Evolutionary conservation across 805 yeast genomes (phyloP).

Genomic region (Yarrowia yakushimensis): DNA sequence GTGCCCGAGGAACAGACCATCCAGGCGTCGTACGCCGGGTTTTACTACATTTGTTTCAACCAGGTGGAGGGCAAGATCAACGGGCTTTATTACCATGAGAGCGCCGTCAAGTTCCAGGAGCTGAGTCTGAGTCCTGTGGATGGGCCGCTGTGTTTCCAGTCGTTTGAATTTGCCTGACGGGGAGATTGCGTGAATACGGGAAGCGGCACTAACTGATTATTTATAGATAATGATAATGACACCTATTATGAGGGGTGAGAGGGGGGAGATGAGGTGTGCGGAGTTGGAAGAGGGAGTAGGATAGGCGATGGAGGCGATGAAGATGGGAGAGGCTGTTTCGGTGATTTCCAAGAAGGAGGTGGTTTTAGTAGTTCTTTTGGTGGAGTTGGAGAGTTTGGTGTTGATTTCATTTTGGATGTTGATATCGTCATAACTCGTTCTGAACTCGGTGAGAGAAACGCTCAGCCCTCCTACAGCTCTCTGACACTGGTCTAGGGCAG

Average conservation of each 20-base stretch:
- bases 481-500: too few species aligned
- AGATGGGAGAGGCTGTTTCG: too few species aligned
- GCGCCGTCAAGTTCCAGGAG: slow-evolving; percentile 77
- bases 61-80: slow-evolving; percentile 68
- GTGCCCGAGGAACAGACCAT: slow-evolving; percentile 68
- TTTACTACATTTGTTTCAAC: slow-evolving; percentile 81
- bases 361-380: background rate
- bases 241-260: background rate
- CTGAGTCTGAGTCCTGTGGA: slow-evolving; percentile 58
- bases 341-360: background rate
- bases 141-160: slow-evolving; percentile 45
- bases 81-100: slow-evolving; percentile 78
- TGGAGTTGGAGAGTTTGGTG: too few species aligned
- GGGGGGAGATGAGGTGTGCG: background rate
- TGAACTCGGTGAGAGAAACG: too few species aligned
- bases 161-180: slow-evolving; percentile 37
- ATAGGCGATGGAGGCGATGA: too few species aligned
- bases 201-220: slow-evolving; percentile 10
- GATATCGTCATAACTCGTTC: too few species aligned
- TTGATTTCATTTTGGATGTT: too few species aligned
- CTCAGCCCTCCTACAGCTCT: too few species aligned
- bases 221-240: slow-evolving; percentile 20
- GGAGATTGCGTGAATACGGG: too few species aligned
- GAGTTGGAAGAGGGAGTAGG: background rate
- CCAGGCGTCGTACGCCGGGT: slow-evolving; percentile 89